These are phyloP conservation scores for Chaetomiaceae sp. DNA, from an alignment of 2,329 filamentous ascomycete genomes.

Conservation along the genomic window DNA sequence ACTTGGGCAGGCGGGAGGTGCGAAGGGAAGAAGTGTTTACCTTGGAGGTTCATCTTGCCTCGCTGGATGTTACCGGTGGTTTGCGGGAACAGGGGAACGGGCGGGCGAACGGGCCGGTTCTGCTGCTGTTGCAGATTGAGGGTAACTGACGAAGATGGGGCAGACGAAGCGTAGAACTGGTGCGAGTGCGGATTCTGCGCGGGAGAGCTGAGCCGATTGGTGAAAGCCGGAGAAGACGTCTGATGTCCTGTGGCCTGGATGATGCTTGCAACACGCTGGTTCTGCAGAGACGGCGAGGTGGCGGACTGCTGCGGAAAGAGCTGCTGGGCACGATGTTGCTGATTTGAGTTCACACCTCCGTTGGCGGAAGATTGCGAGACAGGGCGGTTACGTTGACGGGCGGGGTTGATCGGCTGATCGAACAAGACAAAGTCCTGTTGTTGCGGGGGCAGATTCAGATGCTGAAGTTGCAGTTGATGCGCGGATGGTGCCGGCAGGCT, in stretches of 20 bases:
- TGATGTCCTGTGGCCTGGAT: conserved; percentile 54
- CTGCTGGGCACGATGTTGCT: conserved; percentile 43
- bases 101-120: conserved; percentile 53
- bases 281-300: conserved; percentile 44
- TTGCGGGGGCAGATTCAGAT: conserved; percentile 42
- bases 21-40: conserved; percentile 36
- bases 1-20: conserved; percentile 16
- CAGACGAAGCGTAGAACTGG: conserved; percentile 64
- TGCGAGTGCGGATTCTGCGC: conserved; percentile 39
- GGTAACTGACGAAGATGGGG: conserved; percentile 54
- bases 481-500: conserved; percentile 60
- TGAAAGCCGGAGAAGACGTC: conserved; percentile 49
- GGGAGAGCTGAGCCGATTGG: conserved; percentile 53
- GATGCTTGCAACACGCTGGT: conserved; percentile 55
- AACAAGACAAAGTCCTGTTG: conserved; percentile 78
- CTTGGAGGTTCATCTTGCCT: conserved; percentile 53
- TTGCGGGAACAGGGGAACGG: conserved; percentile 67
- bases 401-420: conserved; percentile 47
- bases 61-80: conserved; percentile 49
- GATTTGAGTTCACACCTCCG: conserved; percentile 42
- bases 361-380: conserved; percentile 35
- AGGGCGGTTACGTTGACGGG: conserved; percentile 40
- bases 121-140: conserved; percentile 56
- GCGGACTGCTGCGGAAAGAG: conserved; percentile 32
- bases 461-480: conserved; percentile 47